phyloP scores from a whole-genome alignment of 495 filamentous ascomycete species.

The Elaphomyces granulatus region DNA sequence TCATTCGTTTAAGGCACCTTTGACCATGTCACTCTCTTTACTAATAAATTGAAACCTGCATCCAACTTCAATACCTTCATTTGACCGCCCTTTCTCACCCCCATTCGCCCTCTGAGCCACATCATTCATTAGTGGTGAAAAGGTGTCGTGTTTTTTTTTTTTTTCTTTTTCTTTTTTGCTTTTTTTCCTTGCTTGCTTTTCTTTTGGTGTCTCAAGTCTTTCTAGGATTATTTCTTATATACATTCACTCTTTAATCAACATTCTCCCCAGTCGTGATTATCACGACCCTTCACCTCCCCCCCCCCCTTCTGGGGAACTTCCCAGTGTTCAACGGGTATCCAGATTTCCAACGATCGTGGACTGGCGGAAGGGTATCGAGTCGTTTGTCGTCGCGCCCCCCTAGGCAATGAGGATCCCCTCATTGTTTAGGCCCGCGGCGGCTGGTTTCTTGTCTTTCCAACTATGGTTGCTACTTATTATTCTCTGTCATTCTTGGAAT shows the following conservation, averaged over 20 bases:
- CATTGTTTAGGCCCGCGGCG: slow-evolving; percentile 42
- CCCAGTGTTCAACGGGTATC: slow-evolving; percentile 2
- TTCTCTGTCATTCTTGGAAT: slow-evolving; percentile 25
- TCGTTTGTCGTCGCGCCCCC: slow-evolving; percentile 31
- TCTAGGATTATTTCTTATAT: slow-evolving; percentile 1
- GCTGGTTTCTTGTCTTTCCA: slow-evolving; percentile 31
- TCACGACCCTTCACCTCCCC: neutral
- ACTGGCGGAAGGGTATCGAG: slow-evolving; percentile 2
- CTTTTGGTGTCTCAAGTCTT: slow-evolving; percentile 3
- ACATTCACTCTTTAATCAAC: neutral
- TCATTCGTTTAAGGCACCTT: slow-evolving; percentile 1
- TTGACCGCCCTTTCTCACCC: too few species aligned
- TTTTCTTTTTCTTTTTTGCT: slow-evolving; percentile 1
- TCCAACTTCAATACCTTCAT: too few species aligned
- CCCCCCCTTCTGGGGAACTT: slow-evolving; percentile 1
- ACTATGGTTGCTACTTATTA: slow-evolving; percentile 21
- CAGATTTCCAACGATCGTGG: slow-evolving; percentile 1
- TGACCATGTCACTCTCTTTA: slow-evolving; percentile 6
- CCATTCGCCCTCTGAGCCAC: too few species aligned
- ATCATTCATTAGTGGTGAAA: too few species aligned
- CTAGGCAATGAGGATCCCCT: slow-evolving; percentile 40
- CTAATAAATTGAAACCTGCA: too few species aligned
- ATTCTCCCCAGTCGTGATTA: neutral
- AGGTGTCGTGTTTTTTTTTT: neutral
- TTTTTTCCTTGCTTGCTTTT: neutral